Evolutionary conservation across 345 rosid species (phyloP).

Genomic region (Angophora floribunda): DNA sequence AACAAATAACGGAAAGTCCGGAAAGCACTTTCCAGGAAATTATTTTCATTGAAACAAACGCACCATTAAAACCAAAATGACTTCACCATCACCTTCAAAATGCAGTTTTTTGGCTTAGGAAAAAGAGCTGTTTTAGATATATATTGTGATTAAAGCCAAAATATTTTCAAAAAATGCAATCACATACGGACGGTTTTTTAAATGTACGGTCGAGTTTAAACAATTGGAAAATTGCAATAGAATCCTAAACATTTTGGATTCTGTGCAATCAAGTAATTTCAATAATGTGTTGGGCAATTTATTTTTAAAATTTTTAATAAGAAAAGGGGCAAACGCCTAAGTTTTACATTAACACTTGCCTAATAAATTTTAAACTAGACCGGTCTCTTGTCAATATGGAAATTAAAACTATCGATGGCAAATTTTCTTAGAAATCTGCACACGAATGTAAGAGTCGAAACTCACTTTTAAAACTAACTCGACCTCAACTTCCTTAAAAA

Average conservation of each 20-base stretch:
- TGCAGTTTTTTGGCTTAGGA: background rate
- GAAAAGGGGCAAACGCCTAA: background rate
- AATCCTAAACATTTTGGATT: background rate
- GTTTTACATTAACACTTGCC: background rate
- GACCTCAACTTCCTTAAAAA: too few species aligned
- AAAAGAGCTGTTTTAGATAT: background rate
- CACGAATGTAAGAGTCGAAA: background rate
- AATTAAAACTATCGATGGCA: background rate
- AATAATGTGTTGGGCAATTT: background rate
- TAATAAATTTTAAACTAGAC: background rate
- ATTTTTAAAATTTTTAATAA: background rate
- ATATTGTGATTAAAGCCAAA: background rate
- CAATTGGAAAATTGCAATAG: background rate
- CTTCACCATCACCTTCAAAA: background rate
- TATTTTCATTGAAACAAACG: too few species aligned
- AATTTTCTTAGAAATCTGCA: background rate
- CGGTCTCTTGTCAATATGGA: background rate
- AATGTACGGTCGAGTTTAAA: background rate
- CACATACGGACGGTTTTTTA: background rate
- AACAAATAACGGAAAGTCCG: too few species aligned
- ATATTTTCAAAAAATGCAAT: background rate
- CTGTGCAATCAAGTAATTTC: background rate
- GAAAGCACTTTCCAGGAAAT: too few species aligned
- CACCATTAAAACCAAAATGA: background rate
- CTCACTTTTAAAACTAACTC: too few species aligned